These are phyloP conservation scores for Lentinula novae-zelandiae DNA, from an alignment of 1,284 basidiomycete species.

Conservation along the genomic window DNA sequence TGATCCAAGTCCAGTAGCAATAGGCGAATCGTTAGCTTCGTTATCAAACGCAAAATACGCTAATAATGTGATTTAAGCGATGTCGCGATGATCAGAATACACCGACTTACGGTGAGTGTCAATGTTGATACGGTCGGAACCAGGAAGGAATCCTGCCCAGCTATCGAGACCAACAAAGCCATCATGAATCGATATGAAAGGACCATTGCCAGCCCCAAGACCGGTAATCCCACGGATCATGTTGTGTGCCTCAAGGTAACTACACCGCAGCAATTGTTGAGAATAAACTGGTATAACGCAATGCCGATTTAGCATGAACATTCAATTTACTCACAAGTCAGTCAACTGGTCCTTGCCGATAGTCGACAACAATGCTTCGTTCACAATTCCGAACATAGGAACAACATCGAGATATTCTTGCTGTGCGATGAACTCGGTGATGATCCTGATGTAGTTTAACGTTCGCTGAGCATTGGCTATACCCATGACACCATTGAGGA, in stretches of 20 bases:
- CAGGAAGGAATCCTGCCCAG: conserved; percentile 72
- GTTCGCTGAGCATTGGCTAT: conserved; percentile 81
- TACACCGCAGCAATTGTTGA: conserved; percentile 16
- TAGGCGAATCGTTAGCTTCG: conserved; percentile 41
- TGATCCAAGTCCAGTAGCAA: conserved; percentile 33
- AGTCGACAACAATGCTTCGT: conserved; percentile 56
- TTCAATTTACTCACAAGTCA: conserved; percentile 48
- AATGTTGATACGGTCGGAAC: conserved; percentile 74
- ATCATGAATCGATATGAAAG: conserved; percentile 78
- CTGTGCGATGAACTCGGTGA: conserved; percentile 75
- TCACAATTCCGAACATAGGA: conserved; percentile 72
- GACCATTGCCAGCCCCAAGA: conserved; percentile 72
- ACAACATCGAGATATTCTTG: conserved; percentile 65
- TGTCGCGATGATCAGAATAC: not conserved
- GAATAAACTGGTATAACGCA: not conserved
- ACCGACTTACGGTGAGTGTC: conserved; percentile 60
- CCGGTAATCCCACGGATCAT: conserved; percentile 80
- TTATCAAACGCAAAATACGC: conserved; percentile 64
- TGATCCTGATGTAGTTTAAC: conserved; percentile 80
- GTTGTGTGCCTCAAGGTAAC: conserved; percentile 72
- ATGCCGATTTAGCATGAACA: not conserved
- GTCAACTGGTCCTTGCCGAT: conserved; percentile 52
- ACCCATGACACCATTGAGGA: conserved; percentile 63
- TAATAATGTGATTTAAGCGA: not conserved
- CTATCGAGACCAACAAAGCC: conserved; percentile 60